Conservation (phyloP, 1,139 yeast species). For the Diutina ranongensis region DNA sequence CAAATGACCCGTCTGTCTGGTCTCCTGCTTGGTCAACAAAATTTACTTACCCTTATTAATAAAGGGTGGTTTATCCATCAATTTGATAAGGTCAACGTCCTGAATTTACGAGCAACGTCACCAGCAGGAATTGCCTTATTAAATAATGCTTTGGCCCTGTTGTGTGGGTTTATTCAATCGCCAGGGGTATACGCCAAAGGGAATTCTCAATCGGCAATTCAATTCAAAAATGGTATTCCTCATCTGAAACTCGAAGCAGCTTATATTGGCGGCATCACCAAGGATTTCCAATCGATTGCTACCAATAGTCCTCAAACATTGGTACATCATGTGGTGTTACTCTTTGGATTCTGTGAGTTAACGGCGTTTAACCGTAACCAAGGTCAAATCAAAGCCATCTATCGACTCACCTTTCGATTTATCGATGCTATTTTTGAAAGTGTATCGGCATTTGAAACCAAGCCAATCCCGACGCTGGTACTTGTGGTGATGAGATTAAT, state of each 20-base stretch:
- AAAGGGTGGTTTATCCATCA: conserved; percentile 20
- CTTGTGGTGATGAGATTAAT: conserved; percentile 26
- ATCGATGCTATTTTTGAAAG: conserved; percentile 24
- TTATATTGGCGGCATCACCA: conserved; percentile 12
- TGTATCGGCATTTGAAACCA: conserved; percentile 8
- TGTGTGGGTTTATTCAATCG: conserved; percentile 20
- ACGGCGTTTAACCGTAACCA: conserved; percentile 10
- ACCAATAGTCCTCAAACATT: conserved; percentile 9
- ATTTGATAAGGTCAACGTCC: conserved; percentile 7
- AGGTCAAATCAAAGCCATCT: conserved; percentile 11
- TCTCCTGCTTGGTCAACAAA: conserved; percentile 27
- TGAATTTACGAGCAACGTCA: conserved; percentile 5
- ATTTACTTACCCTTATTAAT: conserved; percentile 22
- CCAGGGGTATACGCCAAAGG: conserved; percentile 18
- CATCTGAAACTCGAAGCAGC: conserved; percentile 19
- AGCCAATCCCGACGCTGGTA: background rate
- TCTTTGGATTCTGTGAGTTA: conserved; percentile 15
- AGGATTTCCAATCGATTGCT: background rate
- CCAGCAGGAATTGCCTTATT: conserved; percentile 6
- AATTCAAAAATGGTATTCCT: conserved; percentile 15
- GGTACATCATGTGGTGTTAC: conserved; percentile 17
- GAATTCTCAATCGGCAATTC: background rate
- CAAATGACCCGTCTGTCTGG: conserved; percentile 42
- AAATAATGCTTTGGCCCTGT: conserved; percentile 11
- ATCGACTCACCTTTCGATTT: conserved; percentile 17